Conservation (phyloP, 345 rosid genomes). For the Cardiospermum halicacabum region DNA sequence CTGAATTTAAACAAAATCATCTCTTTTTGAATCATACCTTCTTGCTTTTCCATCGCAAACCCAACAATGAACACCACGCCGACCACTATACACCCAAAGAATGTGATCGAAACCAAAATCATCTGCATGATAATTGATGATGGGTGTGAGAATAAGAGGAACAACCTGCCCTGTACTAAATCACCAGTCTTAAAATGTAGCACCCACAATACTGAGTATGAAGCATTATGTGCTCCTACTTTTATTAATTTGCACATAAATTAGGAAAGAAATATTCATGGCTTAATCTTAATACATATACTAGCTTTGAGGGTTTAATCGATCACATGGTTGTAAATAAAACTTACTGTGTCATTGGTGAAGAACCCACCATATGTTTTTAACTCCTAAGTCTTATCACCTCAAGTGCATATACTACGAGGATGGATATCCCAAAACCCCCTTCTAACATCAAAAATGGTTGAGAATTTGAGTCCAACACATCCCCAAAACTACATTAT, state of each 20-base stretch:
- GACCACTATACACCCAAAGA: slow-evolving; percentile 93
- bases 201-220: background rate
- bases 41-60: slow-evolving; percentile 94
- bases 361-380: background rate
- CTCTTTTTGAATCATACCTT: slow-evolving; percentile 39
- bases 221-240: background rate
- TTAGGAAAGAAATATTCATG: background rate
- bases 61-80: slow-evolving; percentile 99
- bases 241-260: background rate
- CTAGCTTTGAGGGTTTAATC: background rate
- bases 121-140: slow-evolving; percentile 40
- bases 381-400: background rate
- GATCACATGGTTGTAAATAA: background rate
- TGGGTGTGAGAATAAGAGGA: background rate
- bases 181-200: background rate
- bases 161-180: background rate
- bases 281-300: background rate
- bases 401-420: background rate
- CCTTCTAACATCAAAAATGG: too few relatives aligned
- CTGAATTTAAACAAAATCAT: background rate
- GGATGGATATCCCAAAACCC: too few relatives aligned
- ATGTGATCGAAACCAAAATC: slow-evolving; percentile 90
- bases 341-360: background rate
- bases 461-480: too few relatives aligned
- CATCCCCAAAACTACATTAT: too few relatives aligned